phyloP scores from a whole-genome alignment of 768 basidiomycete genomes.

The Clitopilus hobsonii region DNA sequence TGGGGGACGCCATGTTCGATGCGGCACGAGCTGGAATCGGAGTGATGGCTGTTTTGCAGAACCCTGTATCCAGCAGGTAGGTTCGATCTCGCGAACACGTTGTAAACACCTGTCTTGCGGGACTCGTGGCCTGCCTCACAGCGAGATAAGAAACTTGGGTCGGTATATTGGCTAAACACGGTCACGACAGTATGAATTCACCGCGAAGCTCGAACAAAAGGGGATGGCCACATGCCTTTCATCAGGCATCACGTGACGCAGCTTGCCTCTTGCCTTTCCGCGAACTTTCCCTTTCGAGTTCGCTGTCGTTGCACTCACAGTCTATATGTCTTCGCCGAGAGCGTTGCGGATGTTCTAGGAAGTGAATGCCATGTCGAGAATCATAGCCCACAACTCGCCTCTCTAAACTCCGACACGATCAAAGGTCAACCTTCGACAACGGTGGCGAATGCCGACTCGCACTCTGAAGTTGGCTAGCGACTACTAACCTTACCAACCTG shows the following conservation, averaged over 20 bases:
- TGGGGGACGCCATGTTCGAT: slow-evolving; percentile 12
- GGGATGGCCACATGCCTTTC: neutral
- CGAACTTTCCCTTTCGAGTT: neutral
- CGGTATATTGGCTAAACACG: neutral
- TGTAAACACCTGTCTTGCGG: slow-evolving; percentile 2
- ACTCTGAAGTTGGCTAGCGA: too few relatives aligned
- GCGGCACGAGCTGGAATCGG: neutral
- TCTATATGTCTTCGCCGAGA: neutral
- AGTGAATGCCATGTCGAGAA: too few relatives aligned
- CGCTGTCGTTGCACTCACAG: neutral
- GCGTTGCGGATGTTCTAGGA: too few relatives aligned
- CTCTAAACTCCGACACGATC: neutral
- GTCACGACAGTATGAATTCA: neutral
- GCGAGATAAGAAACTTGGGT: neutral
- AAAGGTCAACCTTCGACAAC: too few relatives aligned
- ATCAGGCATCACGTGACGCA: neutral
- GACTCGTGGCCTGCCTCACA: neutral
- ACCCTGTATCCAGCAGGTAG: too few relatives aligned
- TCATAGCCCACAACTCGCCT: too few relatives aligned
- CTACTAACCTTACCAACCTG: too few relatives aligned
- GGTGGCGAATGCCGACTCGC: neutral
- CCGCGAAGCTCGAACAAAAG: neutral
- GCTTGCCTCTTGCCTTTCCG: neutral
- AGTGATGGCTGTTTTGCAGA: too few relatives aligned
- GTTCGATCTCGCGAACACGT: slow-evolving; percentile 8